These are phyloP conservation scores for Aspergillus nidulans DNA, from an alignment of 495 filamentous ascomycete genomes.

Conservation along the genomic window DNA sequence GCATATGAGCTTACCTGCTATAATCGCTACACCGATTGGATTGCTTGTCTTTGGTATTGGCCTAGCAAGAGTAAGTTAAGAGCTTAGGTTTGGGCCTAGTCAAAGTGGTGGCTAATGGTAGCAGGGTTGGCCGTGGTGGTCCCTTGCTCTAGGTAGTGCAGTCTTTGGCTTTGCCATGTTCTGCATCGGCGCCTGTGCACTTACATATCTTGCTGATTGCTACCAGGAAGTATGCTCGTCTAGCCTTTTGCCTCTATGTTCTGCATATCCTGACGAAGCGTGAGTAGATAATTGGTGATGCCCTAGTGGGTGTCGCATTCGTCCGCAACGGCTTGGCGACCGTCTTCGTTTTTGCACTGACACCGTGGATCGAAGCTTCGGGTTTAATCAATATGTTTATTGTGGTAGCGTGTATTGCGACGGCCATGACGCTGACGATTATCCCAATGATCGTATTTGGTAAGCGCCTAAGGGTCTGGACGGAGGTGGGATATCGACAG, in stretches of 20 bases:
- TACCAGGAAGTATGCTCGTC: slow-evolving; percentile 21
- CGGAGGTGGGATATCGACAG: neutral
- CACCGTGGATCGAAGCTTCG: slow-evolving; percentile 26
- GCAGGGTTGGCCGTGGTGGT: slow-evolving; percentile 26
- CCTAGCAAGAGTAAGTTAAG: slow-evolving; percentile 13
- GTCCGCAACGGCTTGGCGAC: slow-evolving; percentile 21
- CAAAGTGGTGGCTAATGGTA: neutral
- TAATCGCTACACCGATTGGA: slow-evolving; percentile 14
- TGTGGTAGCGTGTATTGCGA: neutral
- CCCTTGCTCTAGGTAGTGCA: slow-evolving; percentile 25
- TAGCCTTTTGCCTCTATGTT: too few species aligned
- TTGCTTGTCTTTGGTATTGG: slow-evolving; percentile 27
- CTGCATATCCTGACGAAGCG: too few species aligned
- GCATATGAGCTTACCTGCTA: slow-evolving; percentile 13
- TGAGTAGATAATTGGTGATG: slow-evolving; percentile 27
- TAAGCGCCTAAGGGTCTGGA: neutral
- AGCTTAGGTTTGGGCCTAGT: too few species aligned
- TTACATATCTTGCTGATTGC: slow-evolving; percentile 27
- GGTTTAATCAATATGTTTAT: slow-evolving; percentile 14
- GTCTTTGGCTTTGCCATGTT: slow-evolving; percentile 26
- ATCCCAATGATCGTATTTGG: slow-evolving; percentile 2
- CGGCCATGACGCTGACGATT: neutral
- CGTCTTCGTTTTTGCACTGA: slow-evolving; percentile 24
- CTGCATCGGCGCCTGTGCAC: neutral
- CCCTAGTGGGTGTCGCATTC: slow-evolving; percentile 26